These are phyloP conservation scores for Fusarium goolgardi DNA, from an alignment of 2,329 filamentous ascomycete genomes.

Conservation along the genomic window DNA sequence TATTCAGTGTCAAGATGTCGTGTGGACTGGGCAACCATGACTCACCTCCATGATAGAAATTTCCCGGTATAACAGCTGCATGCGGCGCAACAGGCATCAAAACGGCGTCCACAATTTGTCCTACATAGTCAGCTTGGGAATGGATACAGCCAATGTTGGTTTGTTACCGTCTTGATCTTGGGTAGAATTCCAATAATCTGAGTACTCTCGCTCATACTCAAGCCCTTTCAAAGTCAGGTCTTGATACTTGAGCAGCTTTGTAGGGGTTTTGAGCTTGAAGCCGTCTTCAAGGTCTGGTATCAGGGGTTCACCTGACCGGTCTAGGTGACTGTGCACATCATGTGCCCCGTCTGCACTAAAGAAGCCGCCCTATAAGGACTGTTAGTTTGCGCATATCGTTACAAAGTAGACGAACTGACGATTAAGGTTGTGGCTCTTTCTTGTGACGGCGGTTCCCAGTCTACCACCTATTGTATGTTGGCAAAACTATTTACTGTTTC, in stretches of 20 bases:
- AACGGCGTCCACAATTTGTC: conserved; percentile 65
- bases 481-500: accelerated
- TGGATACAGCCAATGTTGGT: background rate
- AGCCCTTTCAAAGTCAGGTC: conserved; percentile 65
- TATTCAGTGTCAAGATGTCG: background rate
- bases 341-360: conserved; percentile 50
- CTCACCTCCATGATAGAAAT: conserved; percentile 54
- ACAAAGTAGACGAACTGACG: background rate
- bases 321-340: conserved; percentile 60
- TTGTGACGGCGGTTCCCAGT: conserved; percentile 33
- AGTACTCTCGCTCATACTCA: conserved; percentile 67
- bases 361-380: conserved; percentile 41
- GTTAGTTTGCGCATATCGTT: background rate
- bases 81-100: conserved; percentile 63
- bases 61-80: conserved; percentile 59
- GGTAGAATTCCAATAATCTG: conserved; percentile 73
- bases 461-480: conserved; percentile 46
- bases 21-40: accelerated
- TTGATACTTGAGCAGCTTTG: conserved; percentile 50
- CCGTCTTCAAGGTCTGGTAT: conserved; percentile 55
- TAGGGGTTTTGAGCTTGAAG: conserved; percentile 47
- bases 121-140: conserved; percentile 24
- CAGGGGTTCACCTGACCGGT: conserved; percentile 65
- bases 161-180: conserved; percentile 59
- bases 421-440: conserved; percentile 24